Percentiles rank a stretch among this genome's conserved stretches.
phyloP scores from a whole-genome alignment of 176 grass and related monocot genomes.

The Poa annua region DNA sequence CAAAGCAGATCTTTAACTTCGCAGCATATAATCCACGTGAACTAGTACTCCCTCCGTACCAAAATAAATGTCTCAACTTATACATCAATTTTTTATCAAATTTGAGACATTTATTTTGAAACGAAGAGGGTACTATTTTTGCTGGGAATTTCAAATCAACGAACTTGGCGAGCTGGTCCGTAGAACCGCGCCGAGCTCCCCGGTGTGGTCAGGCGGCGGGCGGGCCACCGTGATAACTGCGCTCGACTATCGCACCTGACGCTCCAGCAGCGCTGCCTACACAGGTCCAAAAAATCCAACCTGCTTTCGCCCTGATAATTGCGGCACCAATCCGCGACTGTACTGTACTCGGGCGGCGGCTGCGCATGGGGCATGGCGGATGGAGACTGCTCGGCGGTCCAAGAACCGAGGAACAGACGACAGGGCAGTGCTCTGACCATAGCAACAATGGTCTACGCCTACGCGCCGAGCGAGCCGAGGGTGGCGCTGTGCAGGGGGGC shows the following conservation, averaged over 20 bases:
- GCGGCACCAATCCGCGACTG: too few species aligned
- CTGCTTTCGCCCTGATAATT: not conserved
- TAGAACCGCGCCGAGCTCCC: not conserved
- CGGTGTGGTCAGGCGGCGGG: not conserved
- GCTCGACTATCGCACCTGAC: not conserved
- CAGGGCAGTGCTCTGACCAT: too few species aligned
- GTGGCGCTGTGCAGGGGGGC: not conserved
- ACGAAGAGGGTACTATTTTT: too few species aligned
- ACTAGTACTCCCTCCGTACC: too few species aligned
- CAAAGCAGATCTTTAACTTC: too few species aligned
- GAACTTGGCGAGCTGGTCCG: too few species aligned
- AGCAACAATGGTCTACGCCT: slow-evolving; percentile 11
- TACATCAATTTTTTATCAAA: too few species aligned
- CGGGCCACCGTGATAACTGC: not conserved
- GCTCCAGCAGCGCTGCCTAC: not conserved
- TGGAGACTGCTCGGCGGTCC: not conserved
- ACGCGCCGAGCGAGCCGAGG: not conserved
- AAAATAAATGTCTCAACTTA: too few species aligned
- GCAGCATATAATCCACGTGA: too few species aligned
- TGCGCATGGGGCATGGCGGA: not conserved
- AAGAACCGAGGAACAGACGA: not conserved
- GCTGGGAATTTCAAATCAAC: too few species aligned
- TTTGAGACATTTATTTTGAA: too few species aligned
- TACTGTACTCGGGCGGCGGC: too few species aligned
- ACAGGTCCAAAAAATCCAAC: not conserved